Evolutionary conservation across 495 filamentous ascomycete genomes (phyloP).

Genomic region (Choiromyces venosus): DNA sequence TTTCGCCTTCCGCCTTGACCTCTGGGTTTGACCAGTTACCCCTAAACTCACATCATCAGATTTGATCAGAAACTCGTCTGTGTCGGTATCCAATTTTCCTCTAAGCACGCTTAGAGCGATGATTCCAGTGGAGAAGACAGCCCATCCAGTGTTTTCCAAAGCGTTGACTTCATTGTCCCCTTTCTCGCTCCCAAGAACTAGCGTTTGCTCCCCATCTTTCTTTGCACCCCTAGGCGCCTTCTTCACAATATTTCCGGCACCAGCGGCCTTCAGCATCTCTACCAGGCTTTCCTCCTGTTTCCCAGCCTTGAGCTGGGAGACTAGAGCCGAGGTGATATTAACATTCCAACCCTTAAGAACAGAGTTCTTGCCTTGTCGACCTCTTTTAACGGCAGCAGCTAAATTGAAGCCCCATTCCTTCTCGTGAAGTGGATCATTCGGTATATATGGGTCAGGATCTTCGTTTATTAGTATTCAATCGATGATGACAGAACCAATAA

Average conservation of each 20-base stretch:
- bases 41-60: conserved; percentile 1
- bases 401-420: conserved; percentile 36
- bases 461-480: not conserved
- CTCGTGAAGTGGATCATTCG: conserved; percentile 30
- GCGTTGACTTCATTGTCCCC: conserved; percentile 24
- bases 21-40: conserved; percentile 6
- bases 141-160: conserved; percentile 32
- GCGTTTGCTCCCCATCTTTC: conserved; percentile 25
- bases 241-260: conserved; percentile 28
- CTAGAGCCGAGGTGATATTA: conserved; percentile 30
- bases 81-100: conserved; percentile 14
- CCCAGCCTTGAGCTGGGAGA: conserved; percentile 31
- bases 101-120: conserved; percentile 35
- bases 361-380: conserved; percentile 28
- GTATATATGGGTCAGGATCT: conserved; percentile 36
- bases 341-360: conserved; percentile 28
- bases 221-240: conserved; percentile 24
- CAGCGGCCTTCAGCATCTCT: conserved; percentile 37
- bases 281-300: conserved; percentile 34
- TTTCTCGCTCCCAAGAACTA: conserved; percentile 36
- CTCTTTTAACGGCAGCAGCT: conserved; percentile 26
- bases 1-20: conserved; percentile 22
- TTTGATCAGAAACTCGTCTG: conserved; percentile 32
- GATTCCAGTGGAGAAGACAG: conserved; percentile 29
- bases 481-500: not conserved